Percentiles rank a stretch among this genome's conserved stretches.
Conservation (phyloP, 352 stramenopile genomes). For the Globisporangium takayamanum region DNA sequence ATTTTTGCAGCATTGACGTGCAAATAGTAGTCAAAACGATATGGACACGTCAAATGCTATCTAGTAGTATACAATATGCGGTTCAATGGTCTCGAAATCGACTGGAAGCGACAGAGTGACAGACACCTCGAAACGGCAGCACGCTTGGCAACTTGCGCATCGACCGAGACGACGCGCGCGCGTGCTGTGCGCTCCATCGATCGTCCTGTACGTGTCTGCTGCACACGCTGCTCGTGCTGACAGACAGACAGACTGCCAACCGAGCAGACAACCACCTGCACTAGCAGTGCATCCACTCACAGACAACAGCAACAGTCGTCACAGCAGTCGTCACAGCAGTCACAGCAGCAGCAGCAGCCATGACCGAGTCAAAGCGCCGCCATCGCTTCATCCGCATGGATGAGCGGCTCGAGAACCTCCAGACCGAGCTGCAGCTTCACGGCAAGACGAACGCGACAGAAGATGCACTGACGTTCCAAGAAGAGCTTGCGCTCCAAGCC, state of each 20-base stretch:
- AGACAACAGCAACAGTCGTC: neutral
- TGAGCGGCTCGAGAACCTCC: conserved; percentile 71
- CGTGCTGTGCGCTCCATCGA: neutral
- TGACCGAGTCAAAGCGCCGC: conserved; percentile 41
- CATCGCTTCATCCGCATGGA: conserved; percentile 83
- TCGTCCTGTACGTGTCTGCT: neutral
- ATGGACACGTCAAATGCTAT: neutral
- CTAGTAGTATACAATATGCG: too few species aligned
- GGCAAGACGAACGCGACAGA: conserved; percentile 72
- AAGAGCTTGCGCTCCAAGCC: conserved; percentile 70
- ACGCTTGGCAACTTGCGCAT: neutral
- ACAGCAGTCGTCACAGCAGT: neutral
- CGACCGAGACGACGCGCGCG: neutral
- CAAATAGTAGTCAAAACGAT: neutral
- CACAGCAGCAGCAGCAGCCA: neutral
- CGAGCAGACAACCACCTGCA: neutral
- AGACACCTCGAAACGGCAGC: conserved; percentile 1
- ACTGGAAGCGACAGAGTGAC: conserved; percentile 2
- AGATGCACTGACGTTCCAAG: conserved; percentile 66
- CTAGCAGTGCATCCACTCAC: neutral
- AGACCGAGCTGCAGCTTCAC: conserved; percentile 74
- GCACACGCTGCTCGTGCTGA: too few species aligned
- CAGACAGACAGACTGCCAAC: too few species aligned
- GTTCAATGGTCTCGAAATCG: neutral
- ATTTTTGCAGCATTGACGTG: neutral